A percentile compares a stretch with the other conserved stretches of the same genome.
Evolutionary conservation across 23 red algal species (phyloP).

Genomic region (Chondrus crispus): DNA sequence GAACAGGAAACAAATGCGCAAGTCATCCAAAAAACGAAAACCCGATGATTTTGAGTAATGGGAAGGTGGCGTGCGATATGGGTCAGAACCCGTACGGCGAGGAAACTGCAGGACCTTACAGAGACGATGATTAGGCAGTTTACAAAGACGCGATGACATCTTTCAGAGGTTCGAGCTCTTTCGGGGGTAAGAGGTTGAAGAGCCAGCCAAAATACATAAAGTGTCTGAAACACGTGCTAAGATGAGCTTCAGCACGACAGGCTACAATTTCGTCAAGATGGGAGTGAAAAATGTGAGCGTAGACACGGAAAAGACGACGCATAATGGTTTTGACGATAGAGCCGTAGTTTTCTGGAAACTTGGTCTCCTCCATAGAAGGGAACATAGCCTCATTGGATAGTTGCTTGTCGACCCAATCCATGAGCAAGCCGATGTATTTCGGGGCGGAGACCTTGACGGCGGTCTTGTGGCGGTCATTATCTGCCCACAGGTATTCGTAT

Average conservation of each 20-base stretch:
- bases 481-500: constrained; percentile 96
- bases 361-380: constrained; percentile 51
- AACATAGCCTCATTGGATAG: constrained; percentile 63
- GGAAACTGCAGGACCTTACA: background rate
- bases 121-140: background rate
- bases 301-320: constrained; percentile 89
- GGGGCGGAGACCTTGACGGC: constrained; percentile 82
- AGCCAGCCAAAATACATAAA: constrained; percentile 93
- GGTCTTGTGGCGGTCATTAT: constrained; percentile 81
- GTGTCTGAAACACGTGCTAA: constrained; percentile 94
- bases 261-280: constrained; percentile 91
- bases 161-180: constrained; percentile 96
- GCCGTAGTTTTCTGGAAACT: constrained; percentile 71
- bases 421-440: constrained; percentile 85
- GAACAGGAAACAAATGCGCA: constrained; percentile 43
- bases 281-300: constrained; percentile 93
- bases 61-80: background rate
- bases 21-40: constrained; percentile 12
- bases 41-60: background rate
- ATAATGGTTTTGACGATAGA: constrained; percentile 83
- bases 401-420: constrained; percentile 88
- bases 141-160: constrained; percentile 71
- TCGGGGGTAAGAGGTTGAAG: constrained; percentile 73
- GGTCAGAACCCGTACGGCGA: too few species aligned
- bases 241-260: constrained; percentile 81